Percentiles rank a stretch among this genome's conserved stretches.
phyloP scores from a whole-genome alignment of 768 basidiomycete species.

The Tylopilus sp. region DNA sequence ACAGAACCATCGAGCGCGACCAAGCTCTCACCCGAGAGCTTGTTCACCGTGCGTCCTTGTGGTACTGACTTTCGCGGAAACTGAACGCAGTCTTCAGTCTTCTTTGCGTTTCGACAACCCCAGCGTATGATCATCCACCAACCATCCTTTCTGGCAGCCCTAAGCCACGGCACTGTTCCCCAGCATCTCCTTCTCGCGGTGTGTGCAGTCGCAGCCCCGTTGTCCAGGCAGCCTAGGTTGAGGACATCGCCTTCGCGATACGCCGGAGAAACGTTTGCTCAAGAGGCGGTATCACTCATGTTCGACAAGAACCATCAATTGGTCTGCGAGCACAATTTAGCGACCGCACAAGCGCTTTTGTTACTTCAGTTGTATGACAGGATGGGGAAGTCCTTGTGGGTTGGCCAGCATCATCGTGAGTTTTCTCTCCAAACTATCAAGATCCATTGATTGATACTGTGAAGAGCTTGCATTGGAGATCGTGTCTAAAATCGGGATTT shows the following conservation, averaged over 20 bases:
- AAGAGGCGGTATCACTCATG: conserved; percentile 64
- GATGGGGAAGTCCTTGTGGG: conserved; percentile 36
- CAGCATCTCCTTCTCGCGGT: conserved; percentile 68
- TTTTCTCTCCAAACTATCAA: neutral
- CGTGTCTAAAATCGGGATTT: conserved; percentile 62
- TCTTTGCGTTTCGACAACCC: conserved; percentile 80
- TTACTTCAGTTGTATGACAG: conserved; percentile 69
- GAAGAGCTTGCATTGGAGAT: conserved; percentile 64
- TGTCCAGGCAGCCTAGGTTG: conserved; percentile 63
- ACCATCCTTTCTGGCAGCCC: conserved; percentile 65
- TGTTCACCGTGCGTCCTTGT: conserved; percentile 56
- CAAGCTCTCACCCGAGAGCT: conserved; percentile 66
- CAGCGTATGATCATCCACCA: conserved; percentile 75
- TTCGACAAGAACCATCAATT: conserved; percentile 65
- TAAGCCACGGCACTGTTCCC: conserved; percentile 67
- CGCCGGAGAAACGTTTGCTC: conserved; percentile 51
- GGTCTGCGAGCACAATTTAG: conserved; percentile 58
- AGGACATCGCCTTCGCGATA: conserved; percentile 52
- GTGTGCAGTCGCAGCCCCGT: conserved; percentile 74
- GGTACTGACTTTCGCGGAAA: neutral
- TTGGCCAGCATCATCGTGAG: conserved; percentile 31
- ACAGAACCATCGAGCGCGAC: conserved; percentile 51
- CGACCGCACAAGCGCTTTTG: conserved; percentile 73
- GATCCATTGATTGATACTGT: conserved; percentile 12
- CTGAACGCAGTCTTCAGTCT: conserved; percentile 45